Percentiles rank a stretch among this genome's conserved stretches.
These are phyloP conservation scores for Drechslerella coelobrocha DNA, from an alignment of 2,329 filamentous ascomycete genomes.

Conservation along the genomic window DNA sequence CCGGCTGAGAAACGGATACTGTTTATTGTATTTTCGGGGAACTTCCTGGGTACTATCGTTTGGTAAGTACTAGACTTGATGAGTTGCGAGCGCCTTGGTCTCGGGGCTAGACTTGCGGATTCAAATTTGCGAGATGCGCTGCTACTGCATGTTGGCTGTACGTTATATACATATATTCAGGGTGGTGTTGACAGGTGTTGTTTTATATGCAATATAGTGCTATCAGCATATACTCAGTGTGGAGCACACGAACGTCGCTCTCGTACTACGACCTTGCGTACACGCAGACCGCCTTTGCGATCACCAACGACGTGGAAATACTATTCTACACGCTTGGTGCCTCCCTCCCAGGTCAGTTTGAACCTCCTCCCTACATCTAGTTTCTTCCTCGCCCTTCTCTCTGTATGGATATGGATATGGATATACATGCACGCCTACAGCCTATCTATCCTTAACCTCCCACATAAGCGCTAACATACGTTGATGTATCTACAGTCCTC, in stretches of 20 bases:
- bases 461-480: too few relatives aligned
- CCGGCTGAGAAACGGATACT: constrained; percentile 54
- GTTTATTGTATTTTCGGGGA: constrained; percentile 55
- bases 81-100: too few relatives aligned
- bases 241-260: constrained; percentile 37
- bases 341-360: constrained; percentile 53
- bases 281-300: constrained; percentile 54
- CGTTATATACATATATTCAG: constrained; percentile 1
- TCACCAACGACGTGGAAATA: constrained; percentile 56
- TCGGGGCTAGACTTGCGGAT: too few relatives aligned
- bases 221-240: constrained; percentile 49
- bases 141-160: background rate
- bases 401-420: too few relatives aligned
- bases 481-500: constrained; percentile 11
- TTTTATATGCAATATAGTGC: constrained; percentile 27
- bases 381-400: too few relatives aligned
- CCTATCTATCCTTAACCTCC: too few relatives aligned
- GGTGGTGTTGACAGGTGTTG: background rate
- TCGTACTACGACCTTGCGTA: constrained; percentile 52
- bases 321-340: constrained; percentile 56
- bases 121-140: too few relatives aligned
- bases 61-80: constrained; percentile 52
- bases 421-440: too few relatives aligned
- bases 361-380: background rate
- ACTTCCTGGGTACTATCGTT: constrained; percentile 55